Base-by-base conservation (phyloP, 495 filamentous ascomycete genomes). In the Penicillium ochrochloron region DNA sequence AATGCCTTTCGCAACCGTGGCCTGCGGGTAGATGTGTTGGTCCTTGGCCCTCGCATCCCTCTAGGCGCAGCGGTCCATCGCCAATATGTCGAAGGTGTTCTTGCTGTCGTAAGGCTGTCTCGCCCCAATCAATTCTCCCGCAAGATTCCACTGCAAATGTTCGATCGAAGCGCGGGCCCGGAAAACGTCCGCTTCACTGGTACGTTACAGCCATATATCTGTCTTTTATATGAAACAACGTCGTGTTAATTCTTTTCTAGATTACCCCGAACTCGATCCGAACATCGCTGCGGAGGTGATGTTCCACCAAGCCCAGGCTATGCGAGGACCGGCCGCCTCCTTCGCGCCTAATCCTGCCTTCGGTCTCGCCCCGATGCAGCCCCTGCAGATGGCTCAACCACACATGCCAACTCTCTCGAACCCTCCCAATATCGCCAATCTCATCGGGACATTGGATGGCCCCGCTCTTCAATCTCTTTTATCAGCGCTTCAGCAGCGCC, bases 31-130 rank as follows among this genome's bases (percentile, higher is more conserved):
- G 90, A 95, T 68, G 85, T 92, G 14, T 85, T 97, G 70, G 87
- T 88, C 31, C 78, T 97, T 14, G 86, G 85, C 44, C 90, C 93
- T n/a, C 87, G 92, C 25, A 87, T 96, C 35, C 84, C 89, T 34
- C 86, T 94, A 41, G 85, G 86, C 44, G 86, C 89, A 2, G 88
- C 97, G 12, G 84, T 98, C 54, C 88, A 91, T 64, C 86, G 92
- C 59, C 93, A 96, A 73, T 90, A 95, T 44, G 72, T 92, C 31
- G 94, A 97, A 76, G 94, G 95, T 23, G 95, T 99, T 15, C 86
- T 89, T 50, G 95, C 90, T 25, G 89, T 97, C 23, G 86, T 90
- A 17, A 88, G 91, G 60, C 85, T 99, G 17, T 88, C 89, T 41
- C 79, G 83, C 8, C 76, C 79, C 48, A 85, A 90, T 31, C 90